Evolutionary conservation across 2,329 filamentous ascomycete genomes (phyloP).

Genomic region (Aureobasidium pullulans): DNA sequence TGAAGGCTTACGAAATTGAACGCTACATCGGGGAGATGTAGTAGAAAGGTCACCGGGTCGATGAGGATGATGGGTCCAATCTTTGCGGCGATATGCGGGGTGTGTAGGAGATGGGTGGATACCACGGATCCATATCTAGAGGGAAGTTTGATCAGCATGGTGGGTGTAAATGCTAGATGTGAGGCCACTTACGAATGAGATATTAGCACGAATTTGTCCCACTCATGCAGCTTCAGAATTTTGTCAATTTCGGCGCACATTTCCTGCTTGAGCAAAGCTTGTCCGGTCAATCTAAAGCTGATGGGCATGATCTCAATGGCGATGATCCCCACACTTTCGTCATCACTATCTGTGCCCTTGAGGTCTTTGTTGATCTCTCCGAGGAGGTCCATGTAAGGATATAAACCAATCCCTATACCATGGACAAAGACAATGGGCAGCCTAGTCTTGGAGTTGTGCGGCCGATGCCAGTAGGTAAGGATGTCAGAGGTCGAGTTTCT

Average conservation of each 20-base stretch:
- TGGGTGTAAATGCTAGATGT: not conserved
- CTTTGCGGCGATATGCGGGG: conserved; percentile 35
- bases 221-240: conserved; percentile 52
- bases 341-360: conserved; percentile 13
- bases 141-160: not conserved
- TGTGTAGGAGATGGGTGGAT: conserved; percentile 54
- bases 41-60: conserved; percentile 58
- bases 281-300: conserved; percentile 53
- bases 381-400: conserved; percentile 51
- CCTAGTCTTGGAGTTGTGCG: conserved; percentile 51
- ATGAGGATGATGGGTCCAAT: conserved; percentile 48
- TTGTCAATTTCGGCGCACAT: conserved; percentile 50
- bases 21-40: conserved; percentile 63
- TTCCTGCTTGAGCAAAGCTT: conserved; percentile 44
- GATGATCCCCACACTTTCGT: conserved; percentile 53
- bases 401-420: conserved; percentile 62
- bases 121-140: conserved; percentile 54
- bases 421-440: conserved; percentile 62
- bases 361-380: conserved; percentile 32
- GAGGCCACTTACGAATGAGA: conserved; percentile 37
- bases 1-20: conserved; percentile 54
- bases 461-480: conserved; percentile 59
- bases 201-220: conserved; percentile 52
- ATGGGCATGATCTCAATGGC: conserved; percentile 60
- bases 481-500: conserved; percentile 42